Evolutionary conservation across 345 rosid genomes (phyloP).

Genomic region (Eucalyptus decipiens): DNA sequence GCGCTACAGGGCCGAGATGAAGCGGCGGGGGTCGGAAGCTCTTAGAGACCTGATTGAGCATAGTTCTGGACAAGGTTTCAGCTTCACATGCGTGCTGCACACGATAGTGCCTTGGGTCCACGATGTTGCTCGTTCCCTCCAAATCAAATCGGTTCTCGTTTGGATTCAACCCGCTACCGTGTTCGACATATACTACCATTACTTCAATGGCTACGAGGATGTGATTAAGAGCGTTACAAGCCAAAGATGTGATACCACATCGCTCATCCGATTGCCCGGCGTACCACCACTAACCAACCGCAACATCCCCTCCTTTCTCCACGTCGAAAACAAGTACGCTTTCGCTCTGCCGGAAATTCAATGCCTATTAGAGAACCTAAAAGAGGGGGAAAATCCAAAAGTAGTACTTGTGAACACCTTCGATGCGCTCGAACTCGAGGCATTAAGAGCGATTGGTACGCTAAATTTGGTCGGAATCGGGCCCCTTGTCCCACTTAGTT

Average conservation of each 20-base stretch:
- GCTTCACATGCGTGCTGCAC: no score
- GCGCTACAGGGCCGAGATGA: neutral
- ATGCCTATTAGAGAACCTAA: neutral
- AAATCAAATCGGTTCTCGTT: conserved; percentile 17
- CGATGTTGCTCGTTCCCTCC: conserved; percentile 27
- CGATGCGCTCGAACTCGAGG: neutral
- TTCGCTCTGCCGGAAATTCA: neutral
- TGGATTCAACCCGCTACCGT: conserved; percentile 72
- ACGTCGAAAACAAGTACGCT: neutral
- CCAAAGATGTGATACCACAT: neutral
- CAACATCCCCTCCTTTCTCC: conserved; percentile 43
- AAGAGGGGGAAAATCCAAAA: neutral
- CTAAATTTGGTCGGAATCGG: neutral
- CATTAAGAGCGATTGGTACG: neutral
- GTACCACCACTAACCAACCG: conserved; percentile 18
- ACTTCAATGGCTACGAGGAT: conserved; percentile 26
- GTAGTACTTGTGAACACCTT: conserved; percentile 4
- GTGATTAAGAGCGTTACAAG: neutral
- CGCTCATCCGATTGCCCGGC: conserved; percentile 13
- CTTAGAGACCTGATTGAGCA: no score
- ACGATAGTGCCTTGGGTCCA: conserved; percentile 16
- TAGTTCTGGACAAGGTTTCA: no score
- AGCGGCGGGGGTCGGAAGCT: neutral
- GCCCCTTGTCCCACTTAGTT: neutral
- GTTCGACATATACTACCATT: conserved; percentile 37